Conservation (phyloP, 1,284 basidiomycete genomes). For the Ustilago cynodontis region DNA sequence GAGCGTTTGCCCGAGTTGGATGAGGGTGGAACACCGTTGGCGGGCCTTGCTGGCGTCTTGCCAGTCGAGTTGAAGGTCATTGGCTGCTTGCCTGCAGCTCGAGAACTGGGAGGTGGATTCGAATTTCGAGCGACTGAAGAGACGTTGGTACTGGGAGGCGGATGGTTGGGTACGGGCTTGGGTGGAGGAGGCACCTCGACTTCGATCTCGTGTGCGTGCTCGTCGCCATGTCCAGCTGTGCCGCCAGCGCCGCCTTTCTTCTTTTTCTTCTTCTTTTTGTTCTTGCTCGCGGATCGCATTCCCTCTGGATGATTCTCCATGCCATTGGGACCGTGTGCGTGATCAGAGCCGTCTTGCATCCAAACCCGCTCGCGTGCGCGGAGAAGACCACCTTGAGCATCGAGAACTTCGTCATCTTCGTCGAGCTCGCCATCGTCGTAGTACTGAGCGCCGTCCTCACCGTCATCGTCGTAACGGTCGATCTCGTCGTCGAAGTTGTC, state of each 20-base stretch:
- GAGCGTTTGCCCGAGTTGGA: constrained; percentile 72
- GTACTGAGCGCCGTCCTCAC: constrained; percentile 63
- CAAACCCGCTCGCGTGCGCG: constrained; percentile 43
- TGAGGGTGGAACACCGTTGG: constrained; percentile 64
- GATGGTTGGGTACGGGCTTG: constrained; percentile 64
- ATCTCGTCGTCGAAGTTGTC: constrained; percentile 65
- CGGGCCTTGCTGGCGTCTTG: constrained; percentile 65
- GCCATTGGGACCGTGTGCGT: constrained; percentile 34
- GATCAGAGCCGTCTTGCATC: constrained; percentile 43
- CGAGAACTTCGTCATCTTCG: constrained; percentile 49
- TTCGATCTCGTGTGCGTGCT: constrained; percentile 64
- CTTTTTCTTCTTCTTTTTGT: constrained; percentile 75
- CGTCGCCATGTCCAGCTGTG: constrained; percentile 70
- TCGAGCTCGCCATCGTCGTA: constrained; percentile 65
- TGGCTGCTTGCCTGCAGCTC: constrained; percentile 82
- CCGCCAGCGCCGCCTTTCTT: constrained; percentile 58
- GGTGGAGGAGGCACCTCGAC: constrained; percentile 66
- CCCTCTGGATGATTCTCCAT: constrained; percentile 21
- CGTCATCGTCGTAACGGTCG: constrained; percentile 61
- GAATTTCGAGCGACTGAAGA: constrained; percentile 67
- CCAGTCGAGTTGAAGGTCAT: constrained; percentile 72
- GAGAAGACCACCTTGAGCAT: constrained; percentile 38
- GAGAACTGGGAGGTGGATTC: constrained; percentile 74
- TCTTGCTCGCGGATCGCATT: constrained; percentile 49
- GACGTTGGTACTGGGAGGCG: constrained; percentile 67